Conservation (phyloP, 2,329 filamentous ascomycete species). For the Daldinia eschscholtzii region DNA sequence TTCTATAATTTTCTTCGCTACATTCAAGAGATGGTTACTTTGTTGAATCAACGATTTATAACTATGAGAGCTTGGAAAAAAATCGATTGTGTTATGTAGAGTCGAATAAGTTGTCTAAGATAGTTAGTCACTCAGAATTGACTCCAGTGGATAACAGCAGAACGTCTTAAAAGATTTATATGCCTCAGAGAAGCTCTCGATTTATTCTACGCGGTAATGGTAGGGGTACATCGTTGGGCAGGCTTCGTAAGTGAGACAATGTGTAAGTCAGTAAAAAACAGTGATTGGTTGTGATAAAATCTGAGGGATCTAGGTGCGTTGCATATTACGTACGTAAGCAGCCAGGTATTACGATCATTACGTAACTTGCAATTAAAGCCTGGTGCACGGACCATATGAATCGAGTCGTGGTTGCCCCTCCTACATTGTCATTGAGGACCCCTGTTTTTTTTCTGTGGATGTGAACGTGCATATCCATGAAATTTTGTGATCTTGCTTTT, state of each 20-base stretch:
- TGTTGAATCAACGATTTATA: background rate
- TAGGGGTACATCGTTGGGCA: background rate
- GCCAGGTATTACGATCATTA: background rate
- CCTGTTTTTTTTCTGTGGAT: constrained; percentile 31
- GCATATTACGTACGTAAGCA: background rate
- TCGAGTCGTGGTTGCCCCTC: constrained; percentile 22
- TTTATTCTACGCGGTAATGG: no score
- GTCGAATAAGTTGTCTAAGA: background rate
- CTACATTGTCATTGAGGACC: constrained; percentile 17
- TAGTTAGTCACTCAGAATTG: background rate
- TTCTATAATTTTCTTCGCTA: background rate
- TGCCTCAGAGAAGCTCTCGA: background rate
- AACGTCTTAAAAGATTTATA: background rate
- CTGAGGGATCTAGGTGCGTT: background rate
- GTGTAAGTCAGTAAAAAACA: background rate
- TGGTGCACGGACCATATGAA: constrained; percentile 10
- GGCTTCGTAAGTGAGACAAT: background rate
- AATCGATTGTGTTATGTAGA: background rate
- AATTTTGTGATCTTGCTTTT: constrained; percentile 32
- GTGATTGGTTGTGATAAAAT: background rate
- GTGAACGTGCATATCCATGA: constrained; percentile 11
- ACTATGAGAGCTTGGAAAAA: background rate
- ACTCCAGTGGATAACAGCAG: background rate
- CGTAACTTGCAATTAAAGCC: background rate
- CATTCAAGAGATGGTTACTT: background rate